Conservation (phyloP, 805 yeast genomes). For the Suhomyces faveliae region DNA sequence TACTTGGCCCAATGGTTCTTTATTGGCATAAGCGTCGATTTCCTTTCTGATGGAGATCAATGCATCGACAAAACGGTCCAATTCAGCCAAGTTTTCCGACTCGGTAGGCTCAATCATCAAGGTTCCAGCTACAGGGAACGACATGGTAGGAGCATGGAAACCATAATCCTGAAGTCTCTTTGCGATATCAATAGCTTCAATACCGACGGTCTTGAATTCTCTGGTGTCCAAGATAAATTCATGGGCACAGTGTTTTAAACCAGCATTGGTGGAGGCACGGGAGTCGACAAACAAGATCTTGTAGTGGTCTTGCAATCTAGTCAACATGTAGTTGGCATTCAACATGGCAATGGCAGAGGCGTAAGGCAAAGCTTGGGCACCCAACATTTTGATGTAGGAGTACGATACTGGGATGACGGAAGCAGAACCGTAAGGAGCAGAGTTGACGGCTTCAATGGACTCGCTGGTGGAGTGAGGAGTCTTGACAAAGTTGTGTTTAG, state of each 20-base stretch:
- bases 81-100: constrained; percentile 82
- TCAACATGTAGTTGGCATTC: constrained; percentile 95
- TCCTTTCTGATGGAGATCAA: constrained; percentile 80
- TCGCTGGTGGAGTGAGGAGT: constrained; percentile 48
- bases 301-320: constrained; percentile 66
- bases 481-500: constrained; percentile 64
- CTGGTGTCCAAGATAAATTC: constrained; percentile 93
- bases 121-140: constrained; percentile 98
- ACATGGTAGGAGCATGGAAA: constrained; percentile 98
- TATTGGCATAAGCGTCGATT: constrained; percentile 68
- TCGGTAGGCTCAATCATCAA: constrained; percentile 98
- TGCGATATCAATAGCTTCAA: constrained; percentile 96
- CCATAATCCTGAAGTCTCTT: constrained; percentile 97
- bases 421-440: constrained; percentile 97
- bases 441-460: constrained; percentile 73
- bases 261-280: constrained; percentile 37
- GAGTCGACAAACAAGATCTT: constrained; percentile 71
- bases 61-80: constrained; percentile 87
- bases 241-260: constrained; percentile 84
- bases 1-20: constrained; percentile 63
- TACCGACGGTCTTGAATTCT: constrained; percentile 72
- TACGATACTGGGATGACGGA: constrained; percentile 90
- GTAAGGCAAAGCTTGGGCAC: constrained; percentile 76
- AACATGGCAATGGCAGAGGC: constrained; percentile 89
- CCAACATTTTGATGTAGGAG: constrained; percentile 93